Percentiles rank a stretch among this genome's conserved stretches.
phyloP scores from a whole-genome alignment of 2,329 filamentous ascomycete species.

The Botrytis hyacinthi region DNA sequence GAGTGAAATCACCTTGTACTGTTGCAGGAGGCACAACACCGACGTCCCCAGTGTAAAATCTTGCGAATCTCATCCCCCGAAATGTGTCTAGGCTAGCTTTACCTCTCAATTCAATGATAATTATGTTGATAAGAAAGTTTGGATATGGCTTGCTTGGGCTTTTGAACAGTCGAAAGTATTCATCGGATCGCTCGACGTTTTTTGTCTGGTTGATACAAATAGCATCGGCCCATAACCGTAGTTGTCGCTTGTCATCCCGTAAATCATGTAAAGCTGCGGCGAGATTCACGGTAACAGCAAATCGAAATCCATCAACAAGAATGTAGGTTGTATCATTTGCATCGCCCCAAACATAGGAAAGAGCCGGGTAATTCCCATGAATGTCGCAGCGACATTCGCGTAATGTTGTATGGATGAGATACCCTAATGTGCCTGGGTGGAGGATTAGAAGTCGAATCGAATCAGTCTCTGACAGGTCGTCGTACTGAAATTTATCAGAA shows the following conservation, averaged over 20 bases:
- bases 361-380: neutral
- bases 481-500: neutral
- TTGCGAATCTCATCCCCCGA: neutral
- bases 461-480: neutral
- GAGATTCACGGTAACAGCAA: slow-evolving; percentile 1
- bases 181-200: neutral
- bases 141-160: neutral
- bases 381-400: neutral
- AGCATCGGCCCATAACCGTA: neutral
- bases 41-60: neutral
- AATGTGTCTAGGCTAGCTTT: neutral
- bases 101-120: neutral
- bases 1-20: neutral
- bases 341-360: slow-evolving; percentile 12
- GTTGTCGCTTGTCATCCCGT: neutral
- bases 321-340: neutral
- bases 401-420: neutral
- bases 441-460: neutral
- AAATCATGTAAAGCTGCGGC: neutral
- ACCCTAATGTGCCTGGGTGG: neutral
- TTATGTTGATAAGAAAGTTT: neutral
- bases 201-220: neutral
- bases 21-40: neutral
- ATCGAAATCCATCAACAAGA: neutral
- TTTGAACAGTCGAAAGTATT: neutral